Percentiles rank a stretch among this genome's conserved stretches.
phyloP scores from a whole-genome alignment of 805 yeast species.

The Spathaspora hagerdaliae region DNA sequence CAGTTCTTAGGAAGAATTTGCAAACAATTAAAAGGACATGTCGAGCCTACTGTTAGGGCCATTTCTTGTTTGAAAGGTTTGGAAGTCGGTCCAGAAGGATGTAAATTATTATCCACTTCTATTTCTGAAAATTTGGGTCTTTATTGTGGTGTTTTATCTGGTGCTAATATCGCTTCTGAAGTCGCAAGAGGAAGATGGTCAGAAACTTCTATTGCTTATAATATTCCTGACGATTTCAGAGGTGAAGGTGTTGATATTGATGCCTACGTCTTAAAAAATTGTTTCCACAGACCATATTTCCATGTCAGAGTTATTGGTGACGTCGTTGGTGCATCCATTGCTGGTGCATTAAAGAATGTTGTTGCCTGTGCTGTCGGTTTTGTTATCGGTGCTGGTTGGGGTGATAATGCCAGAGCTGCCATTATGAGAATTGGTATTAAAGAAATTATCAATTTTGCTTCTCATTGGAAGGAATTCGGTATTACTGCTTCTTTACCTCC shows the following conservation, averaged over 20 bases:
- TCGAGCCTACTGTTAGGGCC: slow-evolving; percentile 72
- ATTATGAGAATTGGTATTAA: slow-evolving; percentile 92
- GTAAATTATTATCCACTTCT: slow-evolving; percentile 74
- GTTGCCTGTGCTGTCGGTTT: slow-evolving; percentile 96
- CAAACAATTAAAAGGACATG: slow-evolving; percentile 70
- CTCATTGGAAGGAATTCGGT: slow-evolving; percentile 54
- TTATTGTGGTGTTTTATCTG: slow-evolving; percentile 93
- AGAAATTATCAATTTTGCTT: slow-evolving; percentile 84
- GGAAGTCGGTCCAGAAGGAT: slow-evolving; percentile 82
- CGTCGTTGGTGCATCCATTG: slow-evolving; percentile 93
- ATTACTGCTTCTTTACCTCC: slow-evolving; percentile 50
- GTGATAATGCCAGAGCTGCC: slow-evolving; percentile 97
- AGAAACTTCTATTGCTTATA: slow-evolving; percentile 95
- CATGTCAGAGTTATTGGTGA: slow-evolving; percentile 91
- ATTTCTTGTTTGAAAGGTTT: slow-evolving; percentile 95
- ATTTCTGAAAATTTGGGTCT: slow-evolving; percentile 79
- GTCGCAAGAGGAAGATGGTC: slow-evolving; percentile 96
- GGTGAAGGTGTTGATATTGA: slow-evolving; percentile 72
- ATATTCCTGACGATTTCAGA: slow-evolving; percentile 62
- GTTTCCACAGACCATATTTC: slow-evolving; percentile 97
- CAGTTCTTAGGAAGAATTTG: slow-evolving; percentile 84
- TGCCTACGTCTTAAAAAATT: slow-evolving; percentile 63
- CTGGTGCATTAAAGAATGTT: slow-evolving; percentile 95
- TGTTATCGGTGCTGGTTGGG: slow-evolving; percentile 98
- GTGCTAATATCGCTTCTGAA: slow-evolving; percentile 96